phyloP scores from a whole-genome alignment of 2,329 filamentous ascomycete species.

The Podosphaera xanthii region DNA sequence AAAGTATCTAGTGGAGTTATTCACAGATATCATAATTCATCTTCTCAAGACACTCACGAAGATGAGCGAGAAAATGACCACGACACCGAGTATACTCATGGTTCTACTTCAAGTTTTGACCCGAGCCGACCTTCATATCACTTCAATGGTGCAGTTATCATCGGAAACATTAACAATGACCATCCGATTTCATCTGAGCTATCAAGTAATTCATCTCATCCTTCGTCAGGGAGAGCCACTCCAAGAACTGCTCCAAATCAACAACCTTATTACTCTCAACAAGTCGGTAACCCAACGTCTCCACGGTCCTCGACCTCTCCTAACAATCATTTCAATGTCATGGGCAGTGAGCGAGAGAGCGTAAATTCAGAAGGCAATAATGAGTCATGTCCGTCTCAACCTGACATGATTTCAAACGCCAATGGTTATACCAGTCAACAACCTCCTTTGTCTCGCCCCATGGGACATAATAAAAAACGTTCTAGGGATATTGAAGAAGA shows the following conservation, averaged over 20 bases:
- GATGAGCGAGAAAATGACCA: constrained; percentile 55
- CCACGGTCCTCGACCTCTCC: constrained; percentile 47
- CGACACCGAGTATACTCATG: constrained; percentile 70
- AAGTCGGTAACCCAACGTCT: constrained; percentile 47
- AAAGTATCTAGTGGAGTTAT: constrained; percentile 46
- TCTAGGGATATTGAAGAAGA: constrained; percentile 20
- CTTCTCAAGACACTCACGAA: constrained; percentile 32
- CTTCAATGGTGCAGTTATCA: constrained; percentile 44
- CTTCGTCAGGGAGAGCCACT: constrained; percentile 60
- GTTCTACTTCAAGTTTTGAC: constrained; percentile 49
- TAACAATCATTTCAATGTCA: constrained; percentile 73
- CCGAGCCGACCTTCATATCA: constrained; percentile 51
- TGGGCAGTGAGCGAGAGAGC: constrained; percentile 53
- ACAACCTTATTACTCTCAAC: constrained; percentile 48
- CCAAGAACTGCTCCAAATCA: constrained; percentile 54
- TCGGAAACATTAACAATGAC: constrained; percentile 44
- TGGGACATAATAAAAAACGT: constrained; percentile 20
- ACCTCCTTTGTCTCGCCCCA: constrained; percentile 42
- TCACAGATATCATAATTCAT: constrained; percentile 28
- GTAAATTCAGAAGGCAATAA: constrained; percentile 40
- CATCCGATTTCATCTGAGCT: constrained; percentile 63
- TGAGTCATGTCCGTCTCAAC: constrained; percentile 48
- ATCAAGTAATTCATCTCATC: constrained; percentile 57
- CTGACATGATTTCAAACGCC: constrained; percentile 33
- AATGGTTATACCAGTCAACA: constrained; percentile 39